phyloP scores from a whole-genome alignment of 106 monocot genomes.

The Dendrobium huoshanense region DNA sequence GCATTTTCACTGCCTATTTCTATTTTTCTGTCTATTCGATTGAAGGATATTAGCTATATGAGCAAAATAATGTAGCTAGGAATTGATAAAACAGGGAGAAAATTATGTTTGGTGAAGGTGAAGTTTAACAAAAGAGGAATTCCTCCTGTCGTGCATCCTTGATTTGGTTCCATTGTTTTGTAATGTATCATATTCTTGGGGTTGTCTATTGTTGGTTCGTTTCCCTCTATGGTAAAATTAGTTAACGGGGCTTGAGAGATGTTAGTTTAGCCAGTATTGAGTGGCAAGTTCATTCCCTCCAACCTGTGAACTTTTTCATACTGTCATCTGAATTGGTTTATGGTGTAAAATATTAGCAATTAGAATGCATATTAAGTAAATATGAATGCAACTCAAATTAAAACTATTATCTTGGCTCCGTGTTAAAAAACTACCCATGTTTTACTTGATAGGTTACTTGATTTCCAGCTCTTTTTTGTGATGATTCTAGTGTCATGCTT shows the following conservation, averaged over 20 bases:
- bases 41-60: background rate
- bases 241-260: background rate
- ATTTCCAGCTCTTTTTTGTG: too few species aligned
- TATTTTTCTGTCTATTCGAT: background rate
- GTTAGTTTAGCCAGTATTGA: background rate
- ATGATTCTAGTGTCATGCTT: background rate
- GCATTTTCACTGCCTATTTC: background rate
- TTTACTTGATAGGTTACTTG: too few species aligned
- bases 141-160: background rate
- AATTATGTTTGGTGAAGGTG: background rate
- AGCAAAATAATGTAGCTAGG: background rate
- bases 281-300: background rate
- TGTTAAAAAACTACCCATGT: background rate
- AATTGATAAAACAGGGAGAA: background rate
- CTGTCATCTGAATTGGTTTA: background rate
- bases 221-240: background rate
- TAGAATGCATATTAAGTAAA: background rate
- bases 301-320: background rate
- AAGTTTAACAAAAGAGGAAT: background rate
- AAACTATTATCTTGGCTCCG: background rate
- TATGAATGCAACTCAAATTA: background rate
- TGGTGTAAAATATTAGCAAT: background rate
- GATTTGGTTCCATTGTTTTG: background rate
- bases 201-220: background rate
- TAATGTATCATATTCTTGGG: background rate